These are phyloP conservation scores for Panaeolus papilionaceus DNA, from an alignment of 768 basidiomycete species.

Conservation along the genomic window DNA sequence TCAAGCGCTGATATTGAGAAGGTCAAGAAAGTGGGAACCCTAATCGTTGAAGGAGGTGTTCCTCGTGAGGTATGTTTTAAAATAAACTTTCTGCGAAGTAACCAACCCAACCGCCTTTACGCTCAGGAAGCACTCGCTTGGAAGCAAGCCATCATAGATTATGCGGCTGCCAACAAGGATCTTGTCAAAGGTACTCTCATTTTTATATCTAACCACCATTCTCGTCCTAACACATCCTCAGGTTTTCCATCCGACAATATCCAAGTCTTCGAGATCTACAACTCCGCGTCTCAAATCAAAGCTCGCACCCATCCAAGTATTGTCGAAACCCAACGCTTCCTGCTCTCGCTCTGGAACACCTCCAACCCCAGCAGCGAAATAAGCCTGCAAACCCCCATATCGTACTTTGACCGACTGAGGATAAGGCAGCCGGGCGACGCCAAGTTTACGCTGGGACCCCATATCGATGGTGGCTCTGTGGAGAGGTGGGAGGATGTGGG, in stretches of 20 bases:
- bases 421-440: conserved; percentile 76
- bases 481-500: conserved; percentile 62
- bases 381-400: conserved; percentile 62
- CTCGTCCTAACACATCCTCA: conserved; percentile 29
- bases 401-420: conserved; percentile 79
- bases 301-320: conserved; percentile 72
- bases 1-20: conserved; percentile 47
- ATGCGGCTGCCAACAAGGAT: conserved; percentile 53
- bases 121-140: conserved; percentile 62
- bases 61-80: conserved; percentile 46
- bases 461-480: conserved; percentile 57
- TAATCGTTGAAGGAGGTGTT: conserved; percentile 65
- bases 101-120: neutral
- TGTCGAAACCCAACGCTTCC: conserved; percentile 59
- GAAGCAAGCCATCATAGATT: conserved; percentile 61
- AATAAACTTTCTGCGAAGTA: neutral
- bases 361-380: conserved; percentile 48
- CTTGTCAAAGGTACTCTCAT: conserved; percentile 50
- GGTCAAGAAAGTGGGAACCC: conserved; percentile 59
- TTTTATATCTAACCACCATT: neutral
- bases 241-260: conserved; percentile 73
- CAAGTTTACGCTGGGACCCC: conserved; percentile 70
- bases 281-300: conserved; percentile 63
- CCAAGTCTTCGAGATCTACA: conserved; percentile 80
- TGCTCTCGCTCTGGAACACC: conserved; percentile 67